phyloP scores from a whole-genome alignment of 2,329 filamentous ascomycete genomes.

The Clarireedia monteithiana region DNA sequence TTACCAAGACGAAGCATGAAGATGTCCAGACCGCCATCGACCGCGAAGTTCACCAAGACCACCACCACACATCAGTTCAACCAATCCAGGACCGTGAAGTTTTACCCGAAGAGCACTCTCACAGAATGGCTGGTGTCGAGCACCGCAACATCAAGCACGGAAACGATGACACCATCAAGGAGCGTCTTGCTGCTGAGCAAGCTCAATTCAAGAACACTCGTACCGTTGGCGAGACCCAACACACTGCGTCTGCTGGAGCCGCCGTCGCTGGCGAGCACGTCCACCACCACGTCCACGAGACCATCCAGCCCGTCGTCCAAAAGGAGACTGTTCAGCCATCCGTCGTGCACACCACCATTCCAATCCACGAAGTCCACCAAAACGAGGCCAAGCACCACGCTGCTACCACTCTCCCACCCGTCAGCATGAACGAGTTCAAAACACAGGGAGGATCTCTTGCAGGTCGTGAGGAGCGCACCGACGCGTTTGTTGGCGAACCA shows the following conservation, averaged over 20 bases:
- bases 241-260: conserved; percentile 40
- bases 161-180: conserved; percentile 40
- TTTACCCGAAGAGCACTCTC: conserved; percentile 52
- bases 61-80: conserved; percentile 64
- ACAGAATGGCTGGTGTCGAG: conserved; percentile 51
- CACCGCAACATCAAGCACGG: conserved; percentile 55
- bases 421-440: conserved; percentile 57
- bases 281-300: conserved; percentile 44
- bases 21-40: conserved; percentile 55
- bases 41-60: conserved; percentile 63
- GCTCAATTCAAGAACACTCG: conserved; percentile 45
- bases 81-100: conserved; percentile 49
- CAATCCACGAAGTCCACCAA: conserved; percentile 66
- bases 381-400: conserved; percentile 58
- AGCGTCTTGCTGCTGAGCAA: conserved; percentile 44
- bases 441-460: conserved; percentile 44
- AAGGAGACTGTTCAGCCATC: conserved; percentile 61
- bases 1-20: conserved; percentile 54
- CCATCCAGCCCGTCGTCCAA: conserved; percentile 60
- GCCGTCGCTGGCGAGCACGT: conserved; percentile 53
- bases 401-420: conserved; percentile 53
- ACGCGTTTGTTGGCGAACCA: conserved; percentile 56
- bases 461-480: conserved; percentile 47
- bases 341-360: conserved; percentile 63
- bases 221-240: conserved; percentile 38